Evolutionary conservation across 345 rosid genomes (phyloP).

Genomic region (Microthlaspi erraticum): DNA sequence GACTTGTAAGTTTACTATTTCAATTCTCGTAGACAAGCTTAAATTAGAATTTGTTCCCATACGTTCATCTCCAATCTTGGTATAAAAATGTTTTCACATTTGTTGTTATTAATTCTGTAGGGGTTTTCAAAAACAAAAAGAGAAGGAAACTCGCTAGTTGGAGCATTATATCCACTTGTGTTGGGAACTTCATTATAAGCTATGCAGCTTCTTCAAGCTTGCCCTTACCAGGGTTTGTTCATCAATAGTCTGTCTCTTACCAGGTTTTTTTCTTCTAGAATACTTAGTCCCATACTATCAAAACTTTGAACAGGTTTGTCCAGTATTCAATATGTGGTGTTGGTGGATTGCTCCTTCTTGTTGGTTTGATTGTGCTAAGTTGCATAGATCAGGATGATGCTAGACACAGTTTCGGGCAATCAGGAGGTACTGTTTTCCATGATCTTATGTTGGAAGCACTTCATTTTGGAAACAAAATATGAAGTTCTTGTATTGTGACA

Average conservation of each 20-base stretch:
- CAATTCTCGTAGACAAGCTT: slow-evolving; percentile 21
- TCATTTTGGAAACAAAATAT: background rate
- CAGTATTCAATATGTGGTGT: slow-evolving; percentile 66
- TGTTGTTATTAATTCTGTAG: slow-evolving; percentile 46
- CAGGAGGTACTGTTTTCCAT: slow-evolving; percentile 62
- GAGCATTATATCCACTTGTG: slow-evolving; percentile 74
- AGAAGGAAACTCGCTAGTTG: slow-evolving; percentile 90
- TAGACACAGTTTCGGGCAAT: slow-evolving; percentile 82
- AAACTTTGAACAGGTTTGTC: slow-evolving; percentile 50
- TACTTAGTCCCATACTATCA: slow-evolving; percentile 1
- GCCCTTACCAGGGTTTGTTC: slow-evolving; percentile 69
- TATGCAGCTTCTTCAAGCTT: slow-evolving; percentile 72
- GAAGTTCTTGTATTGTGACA: background rate
- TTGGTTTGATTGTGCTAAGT: slow-evolving; percentile 70
- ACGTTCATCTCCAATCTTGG: background rate
- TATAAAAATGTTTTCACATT: background rate
- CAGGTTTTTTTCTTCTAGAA: background rate
- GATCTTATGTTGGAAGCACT: slow-evolving; percentile 10
- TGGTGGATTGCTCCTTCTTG: slow-evolving; percentile 73
- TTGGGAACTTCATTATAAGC: slow-evolving; percentile 71
- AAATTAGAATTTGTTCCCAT: background rate
- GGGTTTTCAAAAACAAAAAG: slow-evolving; percentile 52
- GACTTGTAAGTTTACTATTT: too few relatives aligned
- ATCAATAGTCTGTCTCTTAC: background rate
- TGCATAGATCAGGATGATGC: slow-evolving; percentile 78